Base-by-base conservation (phyloP, 441 rosid species). In the Eruca vesicaria region DNA sequence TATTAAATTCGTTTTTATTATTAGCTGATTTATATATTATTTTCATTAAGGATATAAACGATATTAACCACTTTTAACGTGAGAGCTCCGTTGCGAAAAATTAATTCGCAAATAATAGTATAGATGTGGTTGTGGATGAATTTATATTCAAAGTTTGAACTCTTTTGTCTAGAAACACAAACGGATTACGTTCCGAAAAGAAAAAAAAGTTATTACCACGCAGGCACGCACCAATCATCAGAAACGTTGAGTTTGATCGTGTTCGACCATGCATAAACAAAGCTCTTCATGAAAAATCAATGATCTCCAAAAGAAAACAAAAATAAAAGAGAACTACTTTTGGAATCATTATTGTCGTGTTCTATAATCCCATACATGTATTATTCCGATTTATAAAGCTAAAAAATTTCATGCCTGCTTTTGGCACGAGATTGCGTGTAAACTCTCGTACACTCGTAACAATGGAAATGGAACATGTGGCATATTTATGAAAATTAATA, bases 391-490 rank as follows among this genome's bases (percentile, higher is more conserved):
- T 45, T 64, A 31, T 57, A 76, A 76, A 70, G 58, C 79, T 61
- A 68, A 5, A 19, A 68, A 5, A 19, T 28, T 36, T 53, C 31
- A 76, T 69, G 71, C 45, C 21, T 71, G 33, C 67, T 76, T 76
- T 74, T 32, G 65, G 66, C 43, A 70, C 33, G 57, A 71, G 68
- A 71, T 64, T 70, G 72, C 76, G 76, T 77, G 68, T 71, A 7
- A 70, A 58, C 56, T 59, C 45, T 26, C 63, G n/a, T n/a, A 35
- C 63, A 58, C 63, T 65, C 9, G 41, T 71, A 3, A 16, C 55
- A 57, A 71, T 62, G 63, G 18, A 45, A 33, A 57, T 64, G 33
- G 7, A 70, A 57, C 67, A 70, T 21, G 71, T 70, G 62, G 71
- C n/a, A n/a, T n/a, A n/a, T n/a, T n/a, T n/a, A n/a, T n/a, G n/a